phyloP scores from a whole-genome alignment of 108 stramenopile genomes.

The Conticribra guillardii region DNA sequence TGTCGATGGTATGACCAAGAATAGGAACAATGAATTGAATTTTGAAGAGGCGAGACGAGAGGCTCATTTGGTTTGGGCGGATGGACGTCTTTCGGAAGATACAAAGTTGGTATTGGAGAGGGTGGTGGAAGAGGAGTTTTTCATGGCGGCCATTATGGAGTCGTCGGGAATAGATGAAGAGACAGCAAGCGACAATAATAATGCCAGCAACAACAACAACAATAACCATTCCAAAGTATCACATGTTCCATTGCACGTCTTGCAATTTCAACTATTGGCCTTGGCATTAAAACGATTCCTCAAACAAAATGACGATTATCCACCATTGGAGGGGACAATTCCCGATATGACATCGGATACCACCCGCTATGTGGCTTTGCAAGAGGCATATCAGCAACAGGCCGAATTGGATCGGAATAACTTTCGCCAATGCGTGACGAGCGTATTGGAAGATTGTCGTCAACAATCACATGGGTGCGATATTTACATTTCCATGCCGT shows the following conservation, averaged over 20 bases:
- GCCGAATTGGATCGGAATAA: constrained; percentile 65
- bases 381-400: constrained; percentile 74
- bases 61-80: constrained; percentile 85
- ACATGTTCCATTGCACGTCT: constrained; percentile 6
- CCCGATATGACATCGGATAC: constrained; percentile 96
- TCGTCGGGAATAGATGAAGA: too few relatives aligned
- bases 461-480: constrained; percentile 18
- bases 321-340: constrained; percentile 86
- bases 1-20: constrained; percentile 62
- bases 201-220: not conserved
- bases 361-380: constrained; percentile 77
- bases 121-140: constrained; percentile 35
- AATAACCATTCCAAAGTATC: not conserved
- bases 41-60: constrained; percentile 84
- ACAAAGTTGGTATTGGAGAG: constrained; percentile 49
- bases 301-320: constrained; percentile 49
- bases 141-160: not conserved
- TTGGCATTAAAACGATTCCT: constrained; percentile 64
- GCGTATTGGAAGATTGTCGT: constrained; percentile 35
- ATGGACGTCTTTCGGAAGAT: constrained; percentile 56
- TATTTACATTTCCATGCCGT: constrained; percentile 30
- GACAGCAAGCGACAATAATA: not conserved
- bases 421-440: constrained; percentile 24
- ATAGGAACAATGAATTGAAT: constrained; percentile 78
- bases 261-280: constrained; percentile 50